Evolutionary conservation across 2,329 filamentous ascomycete genomes (phyloP).

Genomic region (Aspergillus sergii): DNA sequence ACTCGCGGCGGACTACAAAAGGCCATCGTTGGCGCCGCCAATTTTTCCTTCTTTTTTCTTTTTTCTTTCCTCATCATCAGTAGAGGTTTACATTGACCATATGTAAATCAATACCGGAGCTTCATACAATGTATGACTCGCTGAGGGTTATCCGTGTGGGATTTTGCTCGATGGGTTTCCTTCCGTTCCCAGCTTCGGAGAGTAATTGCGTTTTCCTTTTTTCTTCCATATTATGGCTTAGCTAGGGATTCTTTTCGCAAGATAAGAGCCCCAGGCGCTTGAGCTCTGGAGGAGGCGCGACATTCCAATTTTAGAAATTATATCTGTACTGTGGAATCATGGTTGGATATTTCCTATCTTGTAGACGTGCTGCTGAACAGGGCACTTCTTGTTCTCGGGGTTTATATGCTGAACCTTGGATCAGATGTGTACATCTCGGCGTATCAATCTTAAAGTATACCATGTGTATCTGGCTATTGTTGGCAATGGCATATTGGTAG

Average conservation of each 20-base stretch:
- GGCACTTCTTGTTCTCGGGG: not conserved
- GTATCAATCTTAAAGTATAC: not conserved
- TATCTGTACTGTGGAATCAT: not conserved
- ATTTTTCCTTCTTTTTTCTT: constrained; percentile 30
- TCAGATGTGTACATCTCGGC: not conserved
- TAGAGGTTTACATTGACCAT: constrained; percentile 54
- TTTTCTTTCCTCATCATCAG: constrained; percentile 52
- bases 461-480: not conserved
- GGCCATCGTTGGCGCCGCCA: constrained; percentile 7
- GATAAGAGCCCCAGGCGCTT: constrained; percentile 42
- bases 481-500: not conserved
- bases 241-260: constrained; percentile 45
- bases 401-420: not conserved
- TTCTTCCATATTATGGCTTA: constrained; percentile 47
- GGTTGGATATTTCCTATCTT: not conserved
- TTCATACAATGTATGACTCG: constrained; percentile 49
- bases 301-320: constrained; percentile 30
- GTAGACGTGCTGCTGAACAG: not conserved
- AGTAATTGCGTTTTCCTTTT: constrained; percentile 48
- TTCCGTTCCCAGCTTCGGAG: constrained; percentile 55
- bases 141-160: constrained; percentile 52
- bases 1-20: constrained; percentile 33
- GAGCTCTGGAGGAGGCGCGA: constrained; percentile 53
- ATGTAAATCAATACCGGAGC: constrained; percentile 52
- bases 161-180: constrained; percentile 48